Evolutionary conservation across 495 filamentous ascomycete species (phyloP), one percentile per base, ranked within the genome.

Genomic region (Neurospora tetraspora): DNA sequence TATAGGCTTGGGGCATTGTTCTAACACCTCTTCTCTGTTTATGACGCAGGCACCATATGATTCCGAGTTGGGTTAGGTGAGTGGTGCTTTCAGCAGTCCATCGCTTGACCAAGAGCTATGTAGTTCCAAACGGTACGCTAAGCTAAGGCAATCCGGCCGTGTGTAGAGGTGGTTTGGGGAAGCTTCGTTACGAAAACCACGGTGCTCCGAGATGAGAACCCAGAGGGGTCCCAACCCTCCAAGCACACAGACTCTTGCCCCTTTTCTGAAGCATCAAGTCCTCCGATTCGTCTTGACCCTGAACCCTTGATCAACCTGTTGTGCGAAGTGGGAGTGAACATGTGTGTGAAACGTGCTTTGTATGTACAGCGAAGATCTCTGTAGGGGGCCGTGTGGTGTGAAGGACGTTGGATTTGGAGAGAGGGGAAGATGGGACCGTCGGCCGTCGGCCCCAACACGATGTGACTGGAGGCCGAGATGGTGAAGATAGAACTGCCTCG

Each of bases 361-460:
- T 18, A 61, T 61, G 27, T 61, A 61, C 27, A 61, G 53, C 53
- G 53, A 61, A 61, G 53, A 61, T 61, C 53, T 16, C 27, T 34
- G 53, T 70, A 70, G 70, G 72, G 71, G 42, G 14, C 18, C n/a
- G 39, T 70, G 59, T 65, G 40, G 72, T 53, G 40, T 23, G 70
- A 70, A 71, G 70, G 73, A 36, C 27, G 53, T 34, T 61, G 12
- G 61, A 59, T 40, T 71, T 72, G 71, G 72, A 69, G 69, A 71
- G 68, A 43, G 74, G 75, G 75, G 70, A 78, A 71, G 70, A 70
- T 61, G 78, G 78, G 77, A 72, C 78, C 77, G 78, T 76, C 77
- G 77, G 72, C 78, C 76, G 77, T 75, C 77, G 78, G 78, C 77
- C 75, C 78, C 74, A 74, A 43, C 20, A 42, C 40, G 34, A 71